Conservation (phyloP, 768 basidiomycete genomes). For the Serpula lacrymans region DNA sequence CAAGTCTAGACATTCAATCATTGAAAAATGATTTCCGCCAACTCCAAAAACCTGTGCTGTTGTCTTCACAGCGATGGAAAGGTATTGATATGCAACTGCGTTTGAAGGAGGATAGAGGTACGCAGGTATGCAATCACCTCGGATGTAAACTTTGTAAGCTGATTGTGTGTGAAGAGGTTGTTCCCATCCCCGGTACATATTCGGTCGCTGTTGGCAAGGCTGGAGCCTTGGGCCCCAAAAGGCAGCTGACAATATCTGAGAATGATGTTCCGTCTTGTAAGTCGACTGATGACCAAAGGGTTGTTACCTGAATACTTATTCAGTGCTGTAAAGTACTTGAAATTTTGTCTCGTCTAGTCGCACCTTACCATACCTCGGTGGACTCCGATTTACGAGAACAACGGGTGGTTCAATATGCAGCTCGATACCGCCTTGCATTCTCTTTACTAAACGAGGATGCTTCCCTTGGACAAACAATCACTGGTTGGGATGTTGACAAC, state of each 20-base stretch:
- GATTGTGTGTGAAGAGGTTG: no score
- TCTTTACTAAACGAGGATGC: slow-evolving; percentile 91
- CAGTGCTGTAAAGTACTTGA: slow-evolving; percentile 36
- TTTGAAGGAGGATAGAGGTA: slow-evolving; percentile 30
- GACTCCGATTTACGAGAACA: slow-evolving; percentile 46
- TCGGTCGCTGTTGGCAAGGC: slow-evolving; percentile 19
- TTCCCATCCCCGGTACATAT: no score
- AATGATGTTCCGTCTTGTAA: slow-evolving; percentile 24
- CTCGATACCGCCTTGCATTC: slow-evolving; percentile 85
- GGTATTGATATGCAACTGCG: slow-evolving; percentile 38
- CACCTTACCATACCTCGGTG: slow-evolving; percentile 33
- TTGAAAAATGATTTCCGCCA: slow-evolving; percentile 23
- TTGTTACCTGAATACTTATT: slow-evolving; percentile 3
- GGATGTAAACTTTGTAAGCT: no score
- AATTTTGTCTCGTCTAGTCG: slow-evolving; percentile 38
- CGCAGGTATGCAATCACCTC: no score
- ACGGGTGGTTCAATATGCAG: slow-evolving; percentile 70
- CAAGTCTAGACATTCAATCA: slow-evolving; percentile 2
- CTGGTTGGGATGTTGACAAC: slow-evolving; percentile 69
- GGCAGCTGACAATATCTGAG: slow-evolving; percentile 17
- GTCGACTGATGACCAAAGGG: slow-evolving; percentile 7
- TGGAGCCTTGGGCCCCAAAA: slow-evolving; percentile 19
- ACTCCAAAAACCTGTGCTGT: slow-evolving; percentile 12
- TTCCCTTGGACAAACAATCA: slow-evolving; percentile 52
- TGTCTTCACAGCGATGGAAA: slow-evolving; percentile 34